These are phyloP conservation scores for Melocanna baccifera DNA, from an alignment of 176 grass and related monocot species.

Conservation along the genomic window DNA sequence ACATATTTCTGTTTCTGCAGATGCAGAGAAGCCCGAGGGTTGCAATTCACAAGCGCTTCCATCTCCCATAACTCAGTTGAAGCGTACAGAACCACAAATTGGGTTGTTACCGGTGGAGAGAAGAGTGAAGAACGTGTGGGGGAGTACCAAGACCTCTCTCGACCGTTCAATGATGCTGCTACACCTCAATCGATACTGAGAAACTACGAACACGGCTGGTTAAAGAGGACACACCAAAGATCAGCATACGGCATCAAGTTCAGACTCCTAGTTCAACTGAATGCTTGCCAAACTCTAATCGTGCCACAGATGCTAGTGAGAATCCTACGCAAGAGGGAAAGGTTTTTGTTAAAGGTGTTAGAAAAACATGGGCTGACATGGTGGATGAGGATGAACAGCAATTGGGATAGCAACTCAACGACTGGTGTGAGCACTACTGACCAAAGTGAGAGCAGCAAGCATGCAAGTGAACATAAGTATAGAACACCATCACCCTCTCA, in stretches of 20 bases:
- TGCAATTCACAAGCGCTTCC: constrained; percentile 23
- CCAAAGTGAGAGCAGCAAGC: constrained; percentile 26
- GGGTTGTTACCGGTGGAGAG: constrained; percentile 1
- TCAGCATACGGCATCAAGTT: constrained; percentile 14
- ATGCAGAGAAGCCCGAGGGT: constrained; percentile 27
- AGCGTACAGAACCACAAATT: constrained; percentile 26
- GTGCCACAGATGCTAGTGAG: constrained; percentile 7
- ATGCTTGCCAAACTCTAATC: background rate
- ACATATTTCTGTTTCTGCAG: constrained; percentile 7
- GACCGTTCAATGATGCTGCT: constrained; percentile 46
- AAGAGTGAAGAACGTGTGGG: constrained; percentile 13
- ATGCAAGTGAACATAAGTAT: constrained; percentile 21
- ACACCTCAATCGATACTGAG: constrained; percentile 46
- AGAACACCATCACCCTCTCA: constrained; percentile 26
- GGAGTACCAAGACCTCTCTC: constrained; percentile 37
- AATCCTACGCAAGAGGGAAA: constrained; percentile 21
- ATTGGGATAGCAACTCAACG: background rate
- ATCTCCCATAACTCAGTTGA: constrained; percentile 51
- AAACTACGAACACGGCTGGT: constrained; percentile 46
- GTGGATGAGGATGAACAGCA: constrained; percentile 42
- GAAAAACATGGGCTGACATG: constrained; percentile 56
- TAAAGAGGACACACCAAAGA: constrained; percentile 23
- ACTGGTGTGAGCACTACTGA: background rate
- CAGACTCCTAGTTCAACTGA: constrained; percentile 11
- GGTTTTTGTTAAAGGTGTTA: background rate